phyloP scores from a whole-genome alignment of 2,329 filamentous ascomycete genomes.

The Pseudocercospora crystallina region DNA sequence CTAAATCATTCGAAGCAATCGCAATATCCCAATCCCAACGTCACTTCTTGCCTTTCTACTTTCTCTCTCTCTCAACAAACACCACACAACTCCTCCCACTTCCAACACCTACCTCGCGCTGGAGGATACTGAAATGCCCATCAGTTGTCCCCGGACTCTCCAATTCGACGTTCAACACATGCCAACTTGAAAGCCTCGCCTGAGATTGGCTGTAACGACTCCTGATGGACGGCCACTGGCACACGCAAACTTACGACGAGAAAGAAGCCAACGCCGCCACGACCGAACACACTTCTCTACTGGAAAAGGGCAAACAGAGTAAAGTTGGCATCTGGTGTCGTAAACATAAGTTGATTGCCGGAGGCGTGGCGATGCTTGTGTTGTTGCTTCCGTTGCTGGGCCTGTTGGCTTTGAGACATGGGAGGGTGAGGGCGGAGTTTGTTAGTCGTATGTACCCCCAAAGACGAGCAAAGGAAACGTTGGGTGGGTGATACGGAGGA shows the following conservation, averaged over 20 bases:
- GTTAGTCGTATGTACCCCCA: too few species aligned
- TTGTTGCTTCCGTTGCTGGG: conserved; percentile 32
- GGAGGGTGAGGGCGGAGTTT: too few species aligned
- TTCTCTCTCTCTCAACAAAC: too few species aligned
- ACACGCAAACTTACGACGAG: conserved; percentile 11
- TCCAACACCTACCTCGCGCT: too few species aligned
- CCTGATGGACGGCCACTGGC: not conserved
- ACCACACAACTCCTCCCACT: too few species aligned
- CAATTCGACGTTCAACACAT: not conserved
- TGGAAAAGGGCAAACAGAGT: conserved; percentile 8
- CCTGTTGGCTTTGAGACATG: conserved; percentile 26
- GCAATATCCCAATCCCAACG: too few species aligned
- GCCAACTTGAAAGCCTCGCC: not conserved
- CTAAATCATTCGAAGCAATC: too few species aligned
- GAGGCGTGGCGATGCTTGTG: conserved; percentile 24
- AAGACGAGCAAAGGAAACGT: conserved; percentile 10
- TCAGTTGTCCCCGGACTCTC: not conserved
- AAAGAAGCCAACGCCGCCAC: conserved; percentile 15
- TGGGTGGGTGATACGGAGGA: not conserved
- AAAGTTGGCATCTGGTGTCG: conserved; percentile 22
- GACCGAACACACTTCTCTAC: conserved; percentile 13
- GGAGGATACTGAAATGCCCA: not conserved
- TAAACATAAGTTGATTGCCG: conserved; percentile 26
- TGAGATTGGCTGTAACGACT: not conserved
- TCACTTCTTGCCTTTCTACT: too few species aligned